These are phyloP conservation scores for Hypoxylon intermedium DNA, from an alignment of 495 filamentous ascomycete species.

Conservation along the genomic window DNA sequence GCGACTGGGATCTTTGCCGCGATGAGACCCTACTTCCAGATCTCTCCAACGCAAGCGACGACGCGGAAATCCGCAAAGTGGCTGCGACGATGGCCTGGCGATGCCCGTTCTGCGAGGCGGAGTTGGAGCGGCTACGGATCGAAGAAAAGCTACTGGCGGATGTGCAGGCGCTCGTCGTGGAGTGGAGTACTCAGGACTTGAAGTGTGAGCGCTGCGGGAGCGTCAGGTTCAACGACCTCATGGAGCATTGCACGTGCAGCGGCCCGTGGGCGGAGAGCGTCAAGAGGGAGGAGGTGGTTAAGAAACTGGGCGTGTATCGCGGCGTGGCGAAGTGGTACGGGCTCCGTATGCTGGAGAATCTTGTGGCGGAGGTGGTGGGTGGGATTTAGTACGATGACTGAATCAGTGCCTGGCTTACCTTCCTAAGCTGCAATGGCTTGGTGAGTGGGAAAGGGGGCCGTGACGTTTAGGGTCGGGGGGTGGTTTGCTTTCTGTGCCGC, in stretches of 20 bases:
- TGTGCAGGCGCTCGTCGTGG: constrained; percentile 73
- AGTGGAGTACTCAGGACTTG: constrained; percentile 90
- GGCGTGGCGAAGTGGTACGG: constrained; percentile 80
- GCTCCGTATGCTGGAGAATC: constrained; percentile 77
- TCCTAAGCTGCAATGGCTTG: no score
- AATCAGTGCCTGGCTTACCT: no score
- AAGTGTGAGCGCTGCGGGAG: constrained; percentile 75
- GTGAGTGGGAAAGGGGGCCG: background rate
- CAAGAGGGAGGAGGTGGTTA: constrained; percentile 70
- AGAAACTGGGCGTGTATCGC: constrained; percentile 69
- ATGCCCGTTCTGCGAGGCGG: constrained; percentile 76
- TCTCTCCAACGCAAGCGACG: constrained; percentile 35
- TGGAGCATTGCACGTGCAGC: constrained; percentile 94
- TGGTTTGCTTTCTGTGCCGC: no score
- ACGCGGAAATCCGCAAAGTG: constrained; percentile 38
- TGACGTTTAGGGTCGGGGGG: no score
- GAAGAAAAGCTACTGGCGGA: constrained; percentile 84
- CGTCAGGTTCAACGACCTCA: constrained; percentile 85
- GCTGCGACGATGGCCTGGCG: constrained; percentile 67
- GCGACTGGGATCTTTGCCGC: constrained; percentile 93
- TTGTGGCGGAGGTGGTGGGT: constrained; percentile 67
- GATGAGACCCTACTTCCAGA: constrained; percentile 81
- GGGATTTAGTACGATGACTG: constrained; percentile 37
- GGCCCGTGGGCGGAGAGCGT: constrained; percentile 80
- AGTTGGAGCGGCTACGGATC: constrained; percentile 76